Evolutionary conservation across 495 filamentous ascomycete genomes (phyloP).

Genomic region (Aspergillus taichungensis): DNA sequence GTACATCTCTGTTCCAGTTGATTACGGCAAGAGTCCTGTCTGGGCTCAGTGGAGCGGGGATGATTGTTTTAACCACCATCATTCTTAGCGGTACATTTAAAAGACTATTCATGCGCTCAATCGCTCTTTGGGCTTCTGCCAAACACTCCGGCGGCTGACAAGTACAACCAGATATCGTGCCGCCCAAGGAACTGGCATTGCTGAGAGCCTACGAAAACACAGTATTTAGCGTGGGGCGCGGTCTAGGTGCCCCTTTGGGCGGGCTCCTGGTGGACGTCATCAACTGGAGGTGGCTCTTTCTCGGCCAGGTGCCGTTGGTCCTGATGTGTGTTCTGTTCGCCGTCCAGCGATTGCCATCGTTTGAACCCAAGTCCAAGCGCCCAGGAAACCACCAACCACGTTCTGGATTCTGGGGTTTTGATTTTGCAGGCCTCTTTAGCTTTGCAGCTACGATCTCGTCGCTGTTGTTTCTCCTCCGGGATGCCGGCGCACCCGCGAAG

Average conservation of each 20-base stretch:
- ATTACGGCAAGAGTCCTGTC: background rate
- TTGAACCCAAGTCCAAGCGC: background rate
- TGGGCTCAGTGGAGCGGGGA: constrained; percentile 5
- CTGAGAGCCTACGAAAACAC: constrained; percentile 18
- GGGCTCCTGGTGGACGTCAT: constrained; percentile 13
- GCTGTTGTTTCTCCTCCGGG: constrained; percentile 5
- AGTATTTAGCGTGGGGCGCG: constrained; percentile 11
- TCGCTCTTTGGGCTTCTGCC: no score
- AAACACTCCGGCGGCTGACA: background rate
- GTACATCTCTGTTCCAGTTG: constrained; percentile 1
- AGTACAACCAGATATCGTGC: constrained; percentile 11
- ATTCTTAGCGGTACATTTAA: constrained; percentile 1
- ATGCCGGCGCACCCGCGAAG: background rate
- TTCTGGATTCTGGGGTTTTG: constrained; percentile 3
- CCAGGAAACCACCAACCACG: background rate
- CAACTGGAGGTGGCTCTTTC: constrained; percentile 23
- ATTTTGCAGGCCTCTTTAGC: constrained; percentile 8
- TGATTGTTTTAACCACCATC: constrained; percentile 2
- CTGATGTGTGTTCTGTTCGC: constrained; percentile 12
- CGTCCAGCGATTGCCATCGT: constrained; percentile 6
- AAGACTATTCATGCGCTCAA: background rate
- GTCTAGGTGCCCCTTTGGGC: constrained; percentile 15
- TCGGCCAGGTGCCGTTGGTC: constrained; percentile 19
- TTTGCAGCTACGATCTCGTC: constrained; percentile 4
- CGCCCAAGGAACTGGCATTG: constrained; percentile 11